Percentiles rank a stretch among this genome's conserved stretches.
Evolutionary conservation across 129 eudicot genomes (phyloP).

Genomic region (Flaveria linearis): DNA sequence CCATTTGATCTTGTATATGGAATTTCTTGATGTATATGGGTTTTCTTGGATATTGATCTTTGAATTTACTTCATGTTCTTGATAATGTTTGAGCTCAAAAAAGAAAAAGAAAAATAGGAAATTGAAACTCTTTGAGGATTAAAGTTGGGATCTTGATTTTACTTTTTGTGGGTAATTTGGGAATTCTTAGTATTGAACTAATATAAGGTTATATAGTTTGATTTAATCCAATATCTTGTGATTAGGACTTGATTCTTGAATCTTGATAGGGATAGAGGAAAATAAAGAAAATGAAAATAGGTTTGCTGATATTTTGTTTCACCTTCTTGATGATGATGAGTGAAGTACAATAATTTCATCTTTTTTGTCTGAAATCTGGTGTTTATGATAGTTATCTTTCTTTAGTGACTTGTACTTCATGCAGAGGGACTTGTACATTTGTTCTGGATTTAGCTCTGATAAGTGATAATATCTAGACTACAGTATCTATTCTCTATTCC

Average conservation of each 20-base stretch:
- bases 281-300: neutral
- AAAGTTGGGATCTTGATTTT: constrained; percentile 22
- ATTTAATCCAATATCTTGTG: constrained; percentile 5
- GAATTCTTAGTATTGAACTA: constrained; percentile 15
- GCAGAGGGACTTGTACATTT: constrained; percentile 19
- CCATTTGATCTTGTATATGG: constrained; percentile 27
- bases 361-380: neutral
- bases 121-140: neutral
- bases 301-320: neutral
- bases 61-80: constrained; percentile 16
- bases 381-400: neutral
- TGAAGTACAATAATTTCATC: neutral
- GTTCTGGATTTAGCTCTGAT: neutral
- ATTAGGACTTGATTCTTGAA: constrained; percentile 17
- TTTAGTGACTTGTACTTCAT: constrained; percentile 15
- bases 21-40: constrained; percentile 23
- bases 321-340: constrained; percentile 26
- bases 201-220: constrained; percentile 7
- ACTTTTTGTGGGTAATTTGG: constrained; percentile 33
- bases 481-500: constrained; percentile 15
- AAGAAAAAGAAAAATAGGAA: neutral
- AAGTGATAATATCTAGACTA: neutral
- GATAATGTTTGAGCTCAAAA: constrained; percentile 23
- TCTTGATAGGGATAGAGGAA: constrained; percentile 14
- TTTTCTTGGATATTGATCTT: constrained; percentile 10